phyloP scores from a whole-genome alignment of 2,329 filamentous ascomycete species.

The Hypoxylon sp. region DNA sequence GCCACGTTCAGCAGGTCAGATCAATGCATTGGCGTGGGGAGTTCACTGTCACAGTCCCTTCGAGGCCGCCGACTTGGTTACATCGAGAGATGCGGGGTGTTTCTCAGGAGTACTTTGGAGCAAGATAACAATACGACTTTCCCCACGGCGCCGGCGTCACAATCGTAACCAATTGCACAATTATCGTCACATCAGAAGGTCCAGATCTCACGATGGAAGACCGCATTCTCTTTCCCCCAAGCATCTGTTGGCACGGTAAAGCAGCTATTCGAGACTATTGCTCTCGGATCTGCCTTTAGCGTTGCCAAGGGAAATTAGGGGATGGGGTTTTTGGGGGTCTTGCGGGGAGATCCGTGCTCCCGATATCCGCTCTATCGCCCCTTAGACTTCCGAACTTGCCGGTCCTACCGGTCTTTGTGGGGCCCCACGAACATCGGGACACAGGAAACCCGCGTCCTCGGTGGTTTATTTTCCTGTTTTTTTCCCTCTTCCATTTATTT shows the following conservation, averaged over 20 bases:
- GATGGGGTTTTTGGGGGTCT: conserved; percentile 1
- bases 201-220: conserved; percentile 23
- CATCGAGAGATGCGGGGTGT: conserved; percentile 49
- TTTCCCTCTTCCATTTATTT: conserved; percentile 22
- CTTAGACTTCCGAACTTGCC: conserved; percentile 28
- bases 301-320: conserved; percentile 27
- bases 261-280: conserved; percentile 4
- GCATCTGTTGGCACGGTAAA: conserved; percentile 3
- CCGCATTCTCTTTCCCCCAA: conserved; percentile 14
- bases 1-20: conserved; percentile 41
- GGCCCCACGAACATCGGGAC: conserved; percentile 38
- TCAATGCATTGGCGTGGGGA: conserved; percentile 39
- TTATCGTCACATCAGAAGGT: conserved; percentile 25
- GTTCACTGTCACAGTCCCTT: conserved; percentile 37
- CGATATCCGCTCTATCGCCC: conserved; percentile 3
- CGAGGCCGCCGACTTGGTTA: conserved; percentile 35
- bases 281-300: conserved; percentile 13
- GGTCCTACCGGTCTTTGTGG: conserved; percentile 36
- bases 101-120: conserved; percentile 19
- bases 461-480: conserved; percentile 24
- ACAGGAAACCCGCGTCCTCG: conserved; percentile 29
- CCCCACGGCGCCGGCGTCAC: conserved; percentile 38
- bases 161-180: conserved; percentile 28
- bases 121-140: conserved; percentile 36
- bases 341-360: conserved; percentile 30